phyloP scores from a whole-genome alignment of 2,329 filamentous ascomycete genomes.

The Pyricularia sp. region DNA sequence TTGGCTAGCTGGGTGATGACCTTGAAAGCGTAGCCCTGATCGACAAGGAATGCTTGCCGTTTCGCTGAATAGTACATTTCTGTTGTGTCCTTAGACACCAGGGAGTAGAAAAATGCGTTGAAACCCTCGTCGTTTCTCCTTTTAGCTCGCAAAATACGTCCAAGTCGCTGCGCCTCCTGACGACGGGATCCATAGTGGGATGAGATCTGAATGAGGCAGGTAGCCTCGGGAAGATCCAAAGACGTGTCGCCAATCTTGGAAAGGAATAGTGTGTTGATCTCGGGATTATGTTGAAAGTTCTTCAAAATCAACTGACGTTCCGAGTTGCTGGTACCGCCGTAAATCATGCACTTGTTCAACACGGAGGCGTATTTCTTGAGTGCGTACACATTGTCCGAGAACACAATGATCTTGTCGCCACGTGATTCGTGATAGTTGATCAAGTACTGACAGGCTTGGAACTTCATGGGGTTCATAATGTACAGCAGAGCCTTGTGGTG shows the following conservation, averaged over 20 bases:
- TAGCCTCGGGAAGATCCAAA: conserved; percentile 90
- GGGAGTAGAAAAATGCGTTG: conserved; percentile 96
- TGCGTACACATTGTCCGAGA: conserved; percentile 93
- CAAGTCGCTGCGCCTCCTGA: conserved; percentile 88
- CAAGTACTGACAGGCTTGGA: conserved; percentile 93
- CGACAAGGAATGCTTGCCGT: conserved; percentile 89
- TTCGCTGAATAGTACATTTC: conserved; percentile 98
- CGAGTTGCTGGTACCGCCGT: conserved; percentile 74
- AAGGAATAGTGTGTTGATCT: conserved; percentile 84
- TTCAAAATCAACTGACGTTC: conserved; percentile 82
- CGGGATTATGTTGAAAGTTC: conserved; percentile 87
- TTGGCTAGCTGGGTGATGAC: conserved; percentile 93
- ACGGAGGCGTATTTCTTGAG: conserved; percentile 76
- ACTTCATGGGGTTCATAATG: conserved; percentile 95
- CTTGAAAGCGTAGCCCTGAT: conserved; percentile 97
- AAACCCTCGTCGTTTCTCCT: conserved; percentile 94
- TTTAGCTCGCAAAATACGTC: conserved; percentile 88
- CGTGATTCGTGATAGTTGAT: conserved; percentile 92
- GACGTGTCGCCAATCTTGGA: conserved; percentile 97
- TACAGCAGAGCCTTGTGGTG: conserved; percentile 51
- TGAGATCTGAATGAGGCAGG: conserved; percentile 91
- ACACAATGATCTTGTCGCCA: conserved; percentile 96
- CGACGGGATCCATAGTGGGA: conserved; percentile 93
- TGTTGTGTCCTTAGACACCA: conserved; percentile 93
- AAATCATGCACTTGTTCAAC: conserved; percentile 80